phyloP scores from a whole-genome alignment of 2,329 filamentous ascomycete genomes.

The Gnomoniopsis sp. region DNA sequence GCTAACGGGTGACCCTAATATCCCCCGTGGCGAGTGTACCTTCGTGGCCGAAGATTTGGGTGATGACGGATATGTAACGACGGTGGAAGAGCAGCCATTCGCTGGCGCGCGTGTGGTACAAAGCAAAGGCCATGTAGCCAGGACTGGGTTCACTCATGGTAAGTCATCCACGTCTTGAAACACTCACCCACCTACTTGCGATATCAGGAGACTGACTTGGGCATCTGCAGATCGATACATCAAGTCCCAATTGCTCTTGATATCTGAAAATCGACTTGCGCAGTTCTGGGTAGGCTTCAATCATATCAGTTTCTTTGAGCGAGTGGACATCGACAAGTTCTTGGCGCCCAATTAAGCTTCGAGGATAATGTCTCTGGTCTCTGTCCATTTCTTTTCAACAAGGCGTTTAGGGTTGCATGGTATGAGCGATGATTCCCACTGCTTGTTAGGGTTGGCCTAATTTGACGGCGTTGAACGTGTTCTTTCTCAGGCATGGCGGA shows the following conservation, averaged over 20 bases:
- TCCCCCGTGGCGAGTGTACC: slow-evolving; percentile 80
- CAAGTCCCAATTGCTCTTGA: slow-evolving; percentile 70
- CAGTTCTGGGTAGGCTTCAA: slow-evolving; percentile 73
- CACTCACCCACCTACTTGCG: neutral
- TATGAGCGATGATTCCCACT: neutral
- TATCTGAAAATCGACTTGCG: slow-evolving; percentile 73
- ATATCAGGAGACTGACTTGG: slow-evolving; percentile 7
- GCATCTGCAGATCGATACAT: slow-evolving; percentile 65
- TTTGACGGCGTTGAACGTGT: neutral
- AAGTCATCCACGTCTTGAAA: slow-evolving; percentile 30
- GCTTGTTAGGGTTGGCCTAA: neutral
- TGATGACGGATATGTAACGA: slow-evolving; percentile 57
- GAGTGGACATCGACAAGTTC: slow-evolving; percentile 57
- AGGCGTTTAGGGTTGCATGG: neutral
- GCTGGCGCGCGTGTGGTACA: slow-evolving; percentile 69
- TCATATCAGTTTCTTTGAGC: slow-evolving; percentile 58
- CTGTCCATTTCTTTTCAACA: neutral
- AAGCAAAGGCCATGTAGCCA: slow-evolving; percentile 75
- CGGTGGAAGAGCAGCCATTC: slow-evolving; percentile 66
- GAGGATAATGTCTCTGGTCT: neutral
- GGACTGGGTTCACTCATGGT: slow-evolving; percentile 69
- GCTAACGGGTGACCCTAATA: slow-evolving; percentile 85
- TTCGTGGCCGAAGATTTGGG: slow-evolving; percentile 80
- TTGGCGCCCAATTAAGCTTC: slow-evolving; percentile 1
- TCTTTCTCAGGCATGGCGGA: neutral